These are phyloP conservation scores for Cyberlindnera maritima DNA, from an alignment of 805 yeast species.

Conservation along the genomic window DNA sequence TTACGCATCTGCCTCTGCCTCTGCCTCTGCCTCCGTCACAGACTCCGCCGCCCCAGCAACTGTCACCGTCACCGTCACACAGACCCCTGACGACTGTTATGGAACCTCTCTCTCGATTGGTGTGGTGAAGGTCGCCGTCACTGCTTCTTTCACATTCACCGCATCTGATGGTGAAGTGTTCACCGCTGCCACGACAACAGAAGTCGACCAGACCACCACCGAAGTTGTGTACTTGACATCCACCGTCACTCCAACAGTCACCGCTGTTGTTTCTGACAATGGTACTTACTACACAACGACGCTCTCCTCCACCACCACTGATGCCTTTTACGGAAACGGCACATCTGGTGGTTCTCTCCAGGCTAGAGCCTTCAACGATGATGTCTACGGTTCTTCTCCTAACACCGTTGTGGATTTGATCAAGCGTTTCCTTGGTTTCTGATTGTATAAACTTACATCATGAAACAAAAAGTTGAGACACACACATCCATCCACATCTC, in stretches of 20 bases:
- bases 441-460: neutral
- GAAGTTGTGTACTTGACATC: conserved; percentile 19
- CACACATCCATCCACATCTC: too few species aligned
- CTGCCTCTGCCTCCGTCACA: neutral
- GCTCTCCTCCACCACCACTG: conserved; percentile 13
- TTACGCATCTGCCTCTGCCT: neutral
- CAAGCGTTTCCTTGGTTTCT: conserved; percentile 18
- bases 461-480: neutral
- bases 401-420: conserved; percentile 9
- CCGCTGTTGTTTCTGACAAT: conserved; percentile 2
- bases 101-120: conserved; percentile 16
- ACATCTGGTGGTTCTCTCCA: conserved; percentile 8
- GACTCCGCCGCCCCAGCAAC: conserved; percentile 10
- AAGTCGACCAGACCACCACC: conserved; percentile 27
- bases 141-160: conserved; percentile 28
- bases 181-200: conserved; percentile 25
- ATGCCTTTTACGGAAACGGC: conserved; percentile 17
- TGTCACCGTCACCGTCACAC: conserved; percentile 26
- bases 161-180: conserved; percentile 23
- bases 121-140: conserved; percentile 18
- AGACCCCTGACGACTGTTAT: conserved; percentile 20
- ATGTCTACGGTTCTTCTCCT: conserved; percentile 1
- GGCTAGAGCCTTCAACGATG: conserved; percentile 15
- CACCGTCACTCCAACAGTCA: conserved; percentile 12
- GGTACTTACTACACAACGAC: conserved; percentile 10